Conservation (phyloP, 441 rosid species). For the Euphorbia celastroides region DNA sequence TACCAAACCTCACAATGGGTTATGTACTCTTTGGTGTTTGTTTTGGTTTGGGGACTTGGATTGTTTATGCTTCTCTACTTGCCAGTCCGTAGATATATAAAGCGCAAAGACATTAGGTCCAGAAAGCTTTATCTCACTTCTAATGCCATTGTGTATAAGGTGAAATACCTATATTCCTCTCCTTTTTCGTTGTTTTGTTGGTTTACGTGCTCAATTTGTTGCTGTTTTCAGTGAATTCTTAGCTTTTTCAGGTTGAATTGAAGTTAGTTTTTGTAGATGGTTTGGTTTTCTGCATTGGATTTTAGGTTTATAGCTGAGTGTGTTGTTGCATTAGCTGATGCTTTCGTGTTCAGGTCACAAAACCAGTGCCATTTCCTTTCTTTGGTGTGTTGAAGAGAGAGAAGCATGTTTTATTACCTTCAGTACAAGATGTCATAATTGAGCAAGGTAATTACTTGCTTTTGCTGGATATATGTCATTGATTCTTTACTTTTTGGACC, state of each 20-base stretch:
- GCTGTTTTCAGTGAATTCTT: neutral
- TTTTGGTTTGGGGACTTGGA: slow-evolving; percentile 67
- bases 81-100: slow-evolving; percentile 53
- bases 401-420: slow-evolving; percentile 62
- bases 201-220: neutral
- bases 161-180: slow-evolving; percentile 17
- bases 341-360: slow-evolving; percentile 38
- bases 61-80: slow-evolving; percentile 58
- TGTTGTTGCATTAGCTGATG: neutral
- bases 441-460: slow-evolving; percentile 48
- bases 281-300: neutral
- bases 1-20: slow-evolving; percentile 57
- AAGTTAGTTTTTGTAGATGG: neutral
- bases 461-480: neutral
- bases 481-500: neutral
- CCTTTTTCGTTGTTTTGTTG: neutral
- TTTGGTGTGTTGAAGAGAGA: slow-evolving; percentile 62
- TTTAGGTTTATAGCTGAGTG: neutral
- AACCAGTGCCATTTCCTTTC: slow-evolving; percentile 62
- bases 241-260: neutral
- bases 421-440: slow-evolving; percentile 54
- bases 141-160: slow-evolving; percentile 58
- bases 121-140: slow-evolving; percentile 63
- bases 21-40: slow-evolving; percentile 47
- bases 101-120: slow-evolving; percentile 53